Conservation (phyloP, 495 filamentous ascomycete species). For the Glonium stellatum region DNA sequence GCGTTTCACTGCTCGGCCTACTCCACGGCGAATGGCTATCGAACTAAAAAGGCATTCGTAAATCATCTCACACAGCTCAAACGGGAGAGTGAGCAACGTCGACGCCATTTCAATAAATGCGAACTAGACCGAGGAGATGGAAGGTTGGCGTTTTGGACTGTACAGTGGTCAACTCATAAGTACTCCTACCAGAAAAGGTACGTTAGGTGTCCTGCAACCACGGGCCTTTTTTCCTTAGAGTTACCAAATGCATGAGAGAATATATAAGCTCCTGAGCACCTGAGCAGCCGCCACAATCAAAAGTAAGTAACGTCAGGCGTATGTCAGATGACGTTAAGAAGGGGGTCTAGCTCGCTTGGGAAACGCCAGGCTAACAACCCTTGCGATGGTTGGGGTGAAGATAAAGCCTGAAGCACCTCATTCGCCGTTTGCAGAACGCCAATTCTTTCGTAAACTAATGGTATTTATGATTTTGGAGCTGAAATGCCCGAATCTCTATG, state of each 20-base stretch:
- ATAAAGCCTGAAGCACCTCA: not conserved
- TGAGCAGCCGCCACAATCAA: not conserved
- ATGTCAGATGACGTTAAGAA: not conserved
- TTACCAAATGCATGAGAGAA: not conserved
- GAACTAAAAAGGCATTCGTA: conserved; percentile 18
- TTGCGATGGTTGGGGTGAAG: not conserved
- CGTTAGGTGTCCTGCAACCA: not conserved
- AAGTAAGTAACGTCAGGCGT: not conserved
- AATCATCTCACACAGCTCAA: conserved; percentile 20
- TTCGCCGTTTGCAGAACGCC: not conserved
- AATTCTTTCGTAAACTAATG: not conserved
- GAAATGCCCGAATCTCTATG: too few species aligned
- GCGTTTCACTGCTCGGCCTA: not conserved
- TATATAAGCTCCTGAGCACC: not conserved
- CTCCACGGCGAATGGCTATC: conserved; percentile 13
- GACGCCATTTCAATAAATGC: conserved; percentile 5
- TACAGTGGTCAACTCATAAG: not conserved
- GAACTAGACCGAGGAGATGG: not conserved
- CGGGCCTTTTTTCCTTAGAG: not conserved
- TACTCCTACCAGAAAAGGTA: not conserved
- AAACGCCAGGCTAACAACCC: not conserved
- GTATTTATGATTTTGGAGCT: too few species aligned
- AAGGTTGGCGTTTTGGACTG: too few species aligned
- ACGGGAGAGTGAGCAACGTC: conserved; percentile 15
- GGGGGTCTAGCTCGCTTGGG: not conserved